Percentiles rank a stretch among this genome's conserved stretches.
phyloP scores from a whole-genome alignment of 805 yeast genomes.

The Myxozyma udenii region DNA sequence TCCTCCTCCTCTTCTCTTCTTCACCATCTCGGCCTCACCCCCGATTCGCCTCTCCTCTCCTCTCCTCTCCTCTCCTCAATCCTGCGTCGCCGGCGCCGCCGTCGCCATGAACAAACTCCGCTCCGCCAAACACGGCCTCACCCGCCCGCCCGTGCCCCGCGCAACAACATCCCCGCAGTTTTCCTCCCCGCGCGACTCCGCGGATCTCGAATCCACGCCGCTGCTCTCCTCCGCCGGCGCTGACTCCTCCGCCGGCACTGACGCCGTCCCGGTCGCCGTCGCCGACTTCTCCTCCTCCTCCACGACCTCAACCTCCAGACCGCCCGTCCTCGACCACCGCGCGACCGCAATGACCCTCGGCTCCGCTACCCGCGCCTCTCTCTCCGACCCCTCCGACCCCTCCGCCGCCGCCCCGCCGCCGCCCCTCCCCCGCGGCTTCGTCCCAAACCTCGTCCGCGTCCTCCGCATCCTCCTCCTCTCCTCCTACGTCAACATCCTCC shows the following conservation, averaged over 20 bases:
- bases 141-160: slow-evolving; percentile 19
- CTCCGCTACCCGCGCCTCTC: neutral
- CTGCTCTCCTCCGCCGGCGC: slow-evolving; percentile 2
- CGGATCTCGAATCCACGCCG: slow-evolving; percentile 15
- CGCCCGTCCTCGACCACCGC: neutral
- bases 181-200: slow-evolving; percentile 3
- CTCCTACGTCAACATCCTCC: slow-evolving; percentile 67
- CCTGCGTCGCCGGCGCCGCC: neutral
- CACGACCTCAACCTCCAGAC: too few relatives aligned
- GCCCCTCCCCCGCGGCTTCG: neutral
- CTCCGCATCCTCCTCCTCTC: slow-evolving; percentile 15
- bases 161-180: slow-evolving; percentile 6
- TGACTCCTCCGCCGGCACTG: slow-evolving; percentile 6
- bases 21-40: neutral
- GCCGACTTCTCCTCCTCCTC: too few relatives aligned
- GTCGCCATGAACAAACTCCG: slow-evolving; percentile 11
- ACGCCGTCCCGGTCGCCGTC: neutral
- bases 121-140: slow-evolving; percentile 13
- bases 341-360: neutral
- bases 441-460: neutral
- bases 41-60: neutral
- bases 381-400: neutral
- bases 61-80: neutral
- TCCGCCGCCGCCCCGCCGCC: neutral
- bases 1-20: too few relatives aligned